Conservation (phyloP, 441 rosid species). For the Geranium incanum region DNA sequence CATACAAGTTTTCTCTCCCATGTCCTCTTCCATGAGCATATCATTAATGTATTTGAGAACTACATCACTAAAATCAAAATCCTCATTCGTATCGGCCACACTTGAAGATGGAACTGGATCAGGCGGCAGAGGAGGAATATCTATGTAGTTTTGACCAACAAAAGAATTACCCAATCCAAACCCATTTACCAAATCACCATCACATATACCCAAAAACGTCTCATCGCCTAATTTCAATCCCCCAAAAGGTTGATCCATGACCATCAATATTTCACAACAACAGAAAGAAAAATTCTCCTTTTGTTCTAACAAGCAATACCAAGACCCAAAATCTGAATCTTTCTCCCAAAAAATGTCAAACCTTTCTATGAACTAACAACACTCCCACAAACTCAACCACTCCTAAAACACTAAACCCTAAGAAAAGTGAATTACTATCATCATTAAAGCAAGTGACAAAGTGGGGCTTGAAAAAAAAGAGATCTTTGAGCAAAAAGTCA, state of each 20-base stretch:
- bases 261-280: conserved; percentile 18
- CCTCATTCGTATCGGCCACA: conserved; percentile 26
- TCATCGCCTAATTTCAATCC: conserved; percentile 26
- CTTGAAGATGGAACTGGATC: conserved; percentile 13
- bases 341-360: neutral
- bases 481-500: neutral
- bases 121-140: conserved; percentile 19
- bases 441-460: conserved; percentile 1
- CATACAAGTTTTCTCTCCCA: conserved; percentile 35
- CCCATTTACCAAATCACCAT: conserved; percentile 21
- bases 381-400: neutral
- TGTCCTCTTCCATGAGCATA: conserved; percentile 45
- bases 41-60: conserved; percentile 35
- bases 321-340: neutral
- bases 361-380: neutral
- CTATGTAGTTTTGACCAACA: conserved; percentile 10
- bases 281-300: neutral
- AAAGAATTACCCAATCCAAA: conserved; percentile 19
- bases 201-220: conserved; percentile 7
- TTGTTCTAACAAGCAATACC: neutral
- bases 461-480: neutral
- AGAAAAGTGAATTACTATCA: conserved; percentile 2
- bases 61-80: conserved; percentile 36
- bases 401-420: conserved; percentile 20
- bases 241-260: conserved; percentile 32